Evolutionary conservation across 305 asterid species (phyloP).

Genomic region (Andrographis paniculata): DNA sequence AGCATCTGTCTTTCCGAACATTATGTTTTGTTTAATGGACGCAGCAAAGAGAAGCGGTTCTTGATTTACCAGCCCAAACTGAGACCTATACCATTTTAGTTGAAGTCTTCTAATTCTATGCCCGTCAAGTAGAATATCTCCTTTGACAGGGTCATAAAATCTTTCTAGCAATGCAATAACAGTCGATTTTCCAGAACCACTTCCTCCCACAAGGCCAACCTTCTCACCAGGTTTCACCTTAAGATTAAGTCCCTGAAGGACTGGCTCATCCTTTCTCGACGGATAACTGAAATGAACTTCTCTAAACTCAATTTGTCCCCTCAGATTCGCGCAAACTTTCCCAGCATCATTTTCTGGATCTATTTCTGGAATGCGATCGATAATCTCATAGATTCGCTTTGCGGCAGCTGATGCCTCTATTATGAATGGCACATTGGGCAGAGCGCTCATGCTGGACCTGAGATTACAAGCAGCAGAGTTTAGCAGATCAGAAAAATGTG

Average conservation of each 20-base stretch:
- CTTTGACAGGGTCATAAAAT: constrained; percentile 55
- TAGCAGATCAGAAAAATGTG: neutral
- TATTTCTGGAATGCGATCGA: constrained; percentile 40
- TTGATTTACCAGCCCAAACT: constrained; percentile 62
- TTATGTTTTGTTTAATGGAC: constrained; percentile 45
- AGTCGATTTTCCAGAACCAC: constrained; percentile 73
- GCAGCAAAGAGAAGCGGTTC: constrained; percentile 61
- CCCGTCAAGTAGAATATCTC: constrained; percentile 58
- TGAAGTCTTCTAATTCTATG: constrained; percentile 35
- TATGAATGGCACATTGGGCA: constrained; percentile 38
- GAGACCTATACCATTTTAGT: constrained; percentile 53
- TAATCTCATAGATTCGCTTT: constrained; percentile 37
- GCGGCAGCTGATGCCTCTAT: constrained; percentile 50
- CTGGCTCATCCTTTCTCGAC: constrained; percentile 38
- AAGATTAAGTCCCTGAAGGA: constrained; percentile 37
- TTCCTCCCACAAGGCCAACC: constrained; percentile 60
- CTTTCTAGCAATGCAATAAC: constrained; percentile 52
- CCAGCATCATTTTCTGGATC: constrained; percentile 37
- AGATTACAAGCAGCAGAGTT: constrained; percentile 5
- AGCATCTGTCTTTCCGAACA: constrained; percentile 53
- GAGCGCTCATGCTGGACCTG: constrained; percentile 34
- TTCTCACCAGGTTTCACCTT: constrained; percentile 42
- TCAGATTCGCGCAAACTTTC: constrained; percentile 20
- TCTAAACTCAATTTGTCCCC: constrained; percentile 58
- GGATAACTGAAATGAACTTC: constrained; percentile 55